Base-by-base conservation (phyloP, 306 rosid genomes). In the Castanospermum australe region DNA sequence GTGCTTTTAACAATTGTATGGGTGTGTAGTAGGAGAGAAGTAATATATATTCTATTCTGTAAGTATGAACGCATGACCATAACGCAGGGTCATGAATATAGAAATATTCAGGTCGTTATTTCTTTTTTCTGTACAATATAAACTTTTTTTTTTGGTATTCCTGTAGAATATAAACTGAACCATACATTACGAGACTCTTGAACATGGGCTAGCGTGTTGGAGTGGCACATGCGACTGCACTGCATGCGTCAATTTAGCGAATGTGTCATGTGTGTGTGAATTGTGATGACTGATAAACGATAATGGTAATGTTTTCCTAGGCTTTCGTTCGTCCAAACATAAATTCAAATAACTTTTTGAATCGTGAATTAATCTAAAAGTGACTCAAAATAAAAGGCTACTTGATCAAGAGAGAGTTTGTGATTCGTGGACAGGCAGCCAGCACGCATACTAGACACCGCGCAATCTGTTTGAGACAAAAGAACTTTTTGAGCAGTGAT, bases 341-440 rank as follows among this genome's bases (percentile, higher is more conserved):
- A 60, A 59, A 76, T 14, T 77, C 75, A 66, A 71, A 52, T 18
- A 22, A 22, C 85, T 75, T 60, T 82, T 60, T 28, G 73, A 41
- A 48, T 69, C 56, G 60, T 71, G 52, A 52, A 77, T 70, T 73
- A 59, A 67, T 79, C 11, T 17, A 55, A 78, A 81, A 51, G 80
- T 14, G 71, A 81, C 65, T 56, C 56, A 57, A 38, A 57, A 67
- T 56, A 10, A 68, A 71, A 15, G 28, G 20, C 25, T 22, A 12
- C 45, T 32, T 25, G n/a, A n/a, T n/a, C 48, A 18, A 33, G n/a
- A 6, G 2, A 45, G 25, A 48, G 11, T 10, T 8, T 45, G 35
- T 50, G 55, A 48, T 81, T 75, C 13, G 35, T 57, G 36, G 56
- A 73, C n/a, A 60, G 57, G 4, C 45, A 25, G 56, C 44, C 39